These are phyloP conservation scores for Adansonia madagascariensis DNA, from an alignment of 441 rosid genomes.

Conservation along the genomic window DNA sequence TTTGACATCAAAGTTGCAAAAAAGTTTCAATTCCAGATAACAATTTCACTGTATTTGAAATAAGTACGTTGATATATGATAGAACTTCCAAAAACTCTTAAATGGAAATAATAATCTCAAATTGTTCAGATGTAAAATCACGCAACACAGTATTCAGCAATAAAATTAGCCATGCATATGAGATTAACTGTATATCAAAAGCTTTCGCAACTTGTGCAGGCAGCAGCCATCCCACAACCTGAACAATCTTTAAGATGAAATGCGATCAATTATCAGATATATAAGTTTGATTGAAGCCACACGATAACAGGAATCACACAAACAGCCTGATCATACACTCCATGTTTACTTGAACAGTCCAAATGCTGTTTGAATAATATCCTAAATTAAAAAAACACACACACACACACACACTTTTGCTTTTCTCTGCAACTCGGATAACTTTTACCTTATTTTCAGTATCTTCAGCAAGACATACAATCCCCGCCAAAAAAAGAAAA, in stretches of 20 bases:
- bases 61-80: neutral
- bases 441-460: neutral
- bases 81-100: neutral
- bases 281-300: conserved; percentile 5
- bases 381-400: neutral
- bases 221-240: neutral
- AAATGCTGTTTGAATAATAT: neutral
- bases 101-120: neutral
- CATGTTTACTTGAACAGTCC: neutral
- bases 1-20: neutral
- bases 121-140: neutral
- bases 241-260: neutral
- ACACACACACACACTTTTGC: neutral
- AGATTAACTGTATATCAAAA: neutral
- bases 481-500: neutral
- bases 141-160: neutral
- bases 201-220: neutral
- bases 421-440: neutral
- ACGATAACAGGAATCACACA: neutral
- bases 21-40: neutral
- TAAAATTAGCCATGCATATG: neutral
- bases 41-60: neutral
- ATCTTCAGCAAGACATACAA: neutral
- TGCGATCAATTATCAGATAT: neutral
- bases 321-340: neutral